These are phyloP conservation scores for Collariella sp. DNA, from an alignment of 495 filamentous ascomycete genomes.

Conservation along the genomic window DNA sequence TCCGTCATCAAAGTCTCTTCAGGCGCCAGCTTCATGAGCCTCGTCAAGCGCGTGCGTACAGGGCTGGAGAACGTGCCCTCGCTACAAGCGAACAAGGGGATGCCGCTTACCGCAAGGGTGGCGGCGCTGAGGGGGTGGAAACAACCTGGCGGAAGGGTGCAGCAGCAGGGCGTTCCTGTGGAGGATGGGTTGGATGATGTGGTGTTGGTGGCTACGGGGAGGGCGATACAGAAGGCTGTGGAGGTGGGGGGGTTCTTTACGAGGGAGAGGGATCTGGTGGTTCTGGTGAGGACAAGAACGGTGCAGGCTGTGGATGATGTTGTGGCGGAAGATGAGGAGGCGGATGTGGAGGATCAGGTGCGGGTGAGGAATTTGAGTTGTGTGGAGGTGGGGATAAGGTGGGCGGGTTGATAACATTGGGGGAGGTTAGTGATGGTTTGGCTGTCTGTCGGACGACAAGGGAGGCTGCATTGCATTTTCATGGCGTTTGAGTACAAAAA, in stretches of 20 bases:
- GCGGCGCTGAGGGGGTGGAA: slow-evolving; percentile 29
- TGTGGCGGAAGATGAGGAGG: slow-evolving; percentile 34
- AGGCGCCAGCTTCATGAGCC: slow-evolving; percentile 68
- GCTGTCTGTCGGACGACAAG: neutral
- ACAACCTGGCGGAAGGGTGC: neutral
- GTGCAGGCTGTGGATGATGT: slow-evolving; percentile 67
- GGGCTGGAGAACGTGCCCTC: slow-evolving; percentile 62
- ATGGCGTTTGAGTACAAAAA: neutral
- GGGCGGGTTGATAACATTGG: neutral
- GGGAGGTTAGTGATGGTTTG: neutral
- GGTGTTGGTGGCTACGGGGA: slow-evolving; percentile 67
- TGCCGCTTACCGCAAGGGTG: slow-evolving; percentile 35
- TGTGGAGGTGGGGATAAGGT: slow-evolving; percentile 27
- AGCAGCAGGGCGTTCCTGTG: neutral
- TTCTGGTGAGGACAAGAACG: slow-evolving; percentile 54
- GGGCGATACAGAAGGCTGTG: slow-evolving; percentile 66
- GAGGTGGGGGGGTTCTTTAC: slow-evolving; percentile 56
- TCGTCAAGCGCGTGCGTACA: slow-evolving; percentile 69
- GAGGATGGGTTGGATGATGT: slow-evolving; percentile 44
- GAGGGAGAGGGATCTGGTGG: slow-evolving; percentile 46
- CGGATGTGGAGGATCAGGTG: slow-evolving; percentile 47
- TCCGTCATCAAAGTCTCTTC: slow-evolving; percentile 67
- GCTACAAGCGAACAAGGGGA: slow-evolving; percentile 24
- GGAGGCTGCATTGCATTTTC: neutral
- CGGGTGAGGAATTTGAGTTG: slow-evolving; percentile 46